Percentiles rank a stretch among this genome's conserved stretches.
These are phyloP conservation scores for Malassezia obtusa DNA, from an alignment of 1,284 basidiomycete genomes.

Conservation along the genomic window DNA sequence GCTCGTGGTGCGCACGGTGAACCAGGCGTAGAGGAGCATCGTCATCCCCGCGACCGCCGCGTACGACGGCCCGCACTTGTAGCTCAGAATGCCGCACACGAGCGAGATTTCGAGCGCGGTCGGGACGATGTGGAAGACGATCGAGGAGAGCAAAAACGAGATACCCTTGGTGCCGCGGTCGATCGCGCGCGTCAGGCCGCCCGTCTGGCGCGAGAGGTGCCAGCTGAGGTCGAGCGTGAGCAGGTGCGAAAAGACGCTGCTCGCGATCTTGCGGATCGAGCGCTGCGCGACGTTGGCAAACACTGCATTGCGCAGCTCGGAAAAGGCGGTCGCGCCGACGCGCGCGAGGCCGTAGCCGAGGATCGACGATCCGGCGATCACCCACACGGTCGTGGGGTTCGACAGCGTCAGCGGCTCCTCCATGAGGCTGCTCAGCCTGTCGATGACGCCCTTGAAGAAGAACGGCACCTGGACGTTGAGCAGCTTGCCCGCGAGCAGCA, in stretches of 20 bases:
- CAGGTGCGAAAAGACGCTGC: slow-evolving; percentile 85
- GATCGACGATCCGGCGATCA: slow-evolving; percentile 76
- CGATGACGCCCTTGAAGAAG: slow-evolving; percentile 85
- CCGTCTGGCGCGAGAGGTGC: slow-evolving; percentile 85
- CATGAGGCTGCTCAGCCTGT: slow-evolving; percentile 60
- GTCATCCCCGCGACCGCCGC: slow-evolving; percentile 78
- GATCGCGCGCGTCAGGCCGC: slow-evolving; percentile 88
- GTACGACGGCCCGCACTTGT: slow-evolving; percentile 94
- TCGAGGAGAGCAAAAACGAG: slow-evolving; percentile 82
- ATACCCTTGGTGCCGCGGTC: slow-evolving; percentile 97
- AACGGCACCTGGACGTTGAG: slow-evolving; percentile 95
- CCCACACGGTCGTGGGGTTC: slow-evolving; percentile 72
- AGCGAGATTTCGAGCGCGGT: slow-evolving; percentile 91
- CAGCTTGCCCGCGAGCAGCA: slow-evolving; percentile 80
- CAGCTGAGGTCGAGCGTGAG: slow-evolving; percentile 83
- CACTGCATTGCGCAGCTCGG: slow-evolving; percentile 85
- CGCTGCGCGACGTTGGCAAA: slow-evolving; percentile 92
- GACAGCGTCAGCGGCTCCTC: slow-evolving; percentile 58
- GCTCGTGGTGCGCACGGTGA: slow-evolving; percentile 85
- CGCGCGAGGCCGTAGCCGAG: slow-evolving; percentile 85
- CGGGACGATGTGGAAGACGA: slow-evolving; percentile 88
- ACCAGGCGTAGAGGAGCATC: slow-evolving; percentile 89
- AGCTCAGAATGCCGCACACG: slow-evolving; percentile 92
- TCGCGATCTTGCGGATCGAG: slow-evolving; percentile 83
- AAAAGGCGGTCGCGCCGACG: slow-evolving; percentile 77